Conservation (phyloP, 2,329 filamentous ascomycete genomes). For the Ophiocordyceps robertsii region DNA sequence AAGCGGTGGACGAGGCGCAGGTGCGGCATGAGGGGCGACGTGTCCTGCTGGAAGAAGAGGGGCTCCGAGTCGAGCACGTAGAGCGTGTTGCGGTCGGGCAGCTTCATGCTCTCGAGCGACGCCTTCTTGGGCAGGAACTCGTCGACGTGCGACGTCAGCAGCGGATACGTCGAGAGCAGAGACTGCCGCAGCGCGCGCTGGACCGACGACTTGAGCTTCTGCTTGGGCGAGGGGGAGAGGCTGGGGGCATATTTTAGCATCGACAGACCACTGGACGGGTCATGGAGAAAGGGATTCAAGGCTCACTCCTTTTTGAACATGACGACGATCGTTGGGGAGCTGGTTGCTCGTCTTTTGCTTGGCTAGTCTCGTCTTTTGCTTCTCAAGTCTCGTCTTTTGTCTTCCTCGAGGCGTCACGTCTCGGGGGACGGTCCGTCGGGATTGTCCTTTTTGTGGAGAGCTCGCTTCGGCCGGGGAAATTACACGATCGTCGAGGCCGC, state of each 20-base stretch:
- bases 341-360: neutral
- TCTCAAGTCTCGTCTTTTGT: too few relatives aligned
- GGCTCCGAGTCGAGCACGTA: conserved; percentile 70
- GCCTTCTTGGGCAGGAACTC: conserved; percentile 92
- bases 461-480: too few relatives aligned
- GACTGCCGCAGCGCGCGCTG: conserved; percentile 77
- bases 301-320: conserved; percentile 91
- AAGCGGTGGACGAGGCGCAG: conserved; percentile 82
- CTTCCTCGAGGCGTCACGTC: too few relatives aligned
- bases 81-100: conserved; percentile 79
- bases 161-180: conserved; percentile 72
- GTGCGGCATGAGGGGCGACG: conserved; percentile 71
- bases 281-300: conserved; percentile 12
- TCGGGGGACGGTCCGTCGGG: too few relatives aligned
- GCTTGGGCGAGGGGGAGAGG: conserved; percentile 66
- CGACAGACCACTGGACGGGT: neutral
- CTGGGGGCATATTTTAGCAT: conserved; percentile 23
- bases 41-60: conserved; percentile 81
- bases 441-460: too few relatives aligned
- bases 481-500: too few relatives aligned
- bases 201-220: conserved; percentile 94
- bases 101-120: conserved; percentile 79
- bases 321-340: conserved; percentile 15
- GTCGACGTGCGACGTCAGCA: conserved; percentile 78
- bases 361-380: too few relatives aligned